Evolutionary conservation across 805 yeast species (phyloP).

Genomic region (Metschnikowia arizonensis): DNA sequence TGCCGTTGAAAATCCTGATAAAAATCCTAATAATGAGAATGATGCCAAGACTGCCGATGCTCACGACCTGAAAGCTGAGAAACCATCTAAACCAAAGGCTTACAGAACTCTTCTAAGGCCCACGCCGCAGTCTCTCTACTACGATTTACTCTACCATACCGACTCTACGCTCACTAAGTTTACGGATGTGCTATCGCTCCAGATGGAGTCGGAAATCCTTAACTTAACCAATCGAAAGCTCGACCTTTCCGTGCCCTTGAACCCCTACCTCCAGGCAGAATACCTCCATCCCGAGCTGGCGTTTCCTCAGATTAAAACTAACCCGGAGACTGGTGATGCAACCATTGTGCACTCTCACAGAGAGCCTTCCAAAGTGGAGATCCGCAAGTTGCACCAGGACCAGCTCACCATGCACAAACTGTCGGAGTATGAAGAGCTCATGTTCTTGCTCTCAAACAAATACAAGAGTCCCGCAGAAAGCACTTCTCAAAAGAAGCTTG

Average conservation of each 20-base stretch:
- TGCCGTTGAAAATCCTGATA: neutral
- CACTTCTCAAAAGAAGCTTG: conserved; percentile 34
- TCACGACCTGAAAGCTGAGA: neutral
- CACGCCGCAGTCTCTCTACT: conserved; percentile 74
- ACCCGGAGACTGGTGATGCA: conserved; percentile 31
- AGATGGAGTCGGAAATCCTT: conserved; percentile 84
- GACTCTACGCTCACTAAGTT: conserved; percentile 71
- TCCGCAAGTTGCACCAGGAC: conserved; percentile 40
- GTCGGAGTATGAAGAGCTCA: conserved; percentile 80
- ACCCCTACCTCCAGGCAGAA: conserved; percentile 55
- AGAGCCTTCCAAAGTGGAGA: conserved; percentile 23
- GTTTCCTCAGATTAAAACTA: conserved; percentile 45
- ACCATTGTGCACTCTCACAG: conserved; percentile 30
- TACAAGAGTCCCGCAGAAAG: conserved; percentile 37
- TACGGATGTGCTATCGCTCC: conserved; percentile 72
- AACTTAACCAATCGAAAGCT: conserved; percentile 74
- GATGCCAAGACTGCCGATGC: neutral
- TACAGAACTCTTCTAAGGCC: conserved; percentile 78
- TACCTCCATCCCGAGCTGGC: conserved; percentile 46
- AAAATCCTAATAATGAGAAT: neutral
- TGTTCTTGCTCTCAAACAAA: conserved; percentile 49
- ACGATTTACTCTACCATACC: conserved; percentile 79
- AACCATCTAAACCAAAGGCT: conserved; percentile 54
- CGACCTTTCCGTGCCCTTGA: conserved; percentile 67
- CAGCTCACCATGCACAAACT: conserved; percentile 58